These are phyloP conservation scores for Vitis vinifera DNA, from an alignment of 164 flowering plant genomes.

Conservation along the genomic window DNA sequence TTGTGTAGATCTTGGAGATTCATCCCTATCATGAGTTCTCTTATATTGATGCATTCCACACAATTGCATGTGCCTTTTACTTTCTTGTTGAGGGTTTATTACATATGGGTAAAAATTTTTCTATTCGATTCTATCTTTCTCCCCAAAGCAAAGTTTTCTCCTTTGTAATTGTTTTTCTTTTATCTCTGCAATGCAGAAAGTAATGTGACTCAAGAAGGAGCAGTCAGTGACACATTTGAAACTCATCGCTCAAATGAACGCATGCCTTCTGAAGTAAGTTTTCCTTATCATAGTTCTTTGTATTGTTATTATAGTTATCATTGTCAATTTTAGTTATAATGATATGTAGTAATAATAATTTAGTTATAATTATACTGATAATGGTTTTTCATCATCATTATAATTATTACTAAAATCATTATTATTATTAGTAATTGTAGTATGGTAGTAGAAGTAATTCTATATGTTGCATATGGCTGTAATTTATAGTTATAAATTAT, in stretches of 20 bases:
- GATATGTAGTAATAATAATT: no score
- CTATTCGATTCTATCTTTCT: not conserved
- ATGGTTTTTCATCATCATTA: no score
- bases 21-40: no score
- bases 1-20: no score
- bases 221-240: constrained; percentile 12
- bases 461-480: not conserved
- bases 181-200: constrained; percentile 27
- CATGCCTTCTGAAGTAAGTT: constrained; percentile 37
- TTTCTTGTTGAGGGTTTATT: not conserved
- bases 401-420: no score
- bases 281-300: no score
- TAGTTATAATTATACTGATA: no score
- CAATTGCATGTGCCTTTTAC: not conserved
- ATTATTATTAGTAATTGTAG: no score
- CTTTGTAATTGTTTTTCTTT: not conserved
- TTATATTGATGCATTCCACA: no score
- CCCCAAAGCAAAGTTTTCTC: not conserved
- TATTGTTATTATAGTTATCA: no score
- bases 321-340: no score
- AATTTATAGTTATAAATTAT: not conserved
- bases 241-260: constrained; percentile 27
- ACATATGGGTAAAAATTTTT: not conserved
- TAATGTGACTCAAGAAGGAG: constrained; percentile 26
- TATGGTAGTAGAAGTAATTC: no score